phyloP scores from a whole-genome alignment of 2,329 filamentous ascomycete genomes.

The Colletotrichum coccodes region DNA sequence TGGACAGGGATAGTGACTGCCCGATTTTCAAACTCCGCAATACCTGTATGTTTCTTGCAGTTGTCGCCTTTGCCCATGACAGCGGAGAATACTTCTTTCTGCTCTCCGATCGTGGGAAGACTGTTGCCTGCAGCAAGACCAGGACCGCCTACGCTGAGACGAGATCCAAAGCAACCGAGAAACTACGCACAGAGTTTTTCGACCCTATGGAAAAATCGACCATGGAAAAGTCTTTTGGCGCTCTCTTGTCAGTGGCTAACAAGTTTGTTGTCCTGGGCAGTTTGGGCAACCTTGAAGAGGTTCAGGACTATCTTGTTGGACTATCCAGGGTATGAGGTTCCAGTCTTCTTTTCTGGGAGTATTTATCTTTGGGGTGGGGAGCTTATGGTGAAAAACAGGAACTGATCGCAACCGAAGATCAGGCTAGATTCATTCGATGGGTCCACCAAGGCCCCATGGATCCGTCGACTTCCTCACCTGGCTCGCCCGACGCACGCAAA shows the following conservation, averaged over 20 bases:
- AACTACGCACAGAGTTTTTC: neutral
- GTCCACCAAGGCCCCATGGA: neutral
- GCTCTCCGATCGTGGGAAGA: neutral
- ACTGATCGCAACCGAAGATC: neutral
- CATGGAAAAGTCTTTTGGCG: neutral
- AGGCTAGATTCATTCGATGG: neutral
- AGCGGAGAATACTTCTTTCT: neutral
- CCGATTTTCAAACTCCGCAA: neutral
- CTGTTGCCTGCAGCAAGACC: neutral
- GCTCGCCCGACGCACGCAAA: no score
- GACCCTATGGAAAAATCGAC: neutral
- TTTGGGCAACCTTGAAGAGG: conserved; percentile 26
- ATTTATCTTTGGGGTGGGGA: neutral
- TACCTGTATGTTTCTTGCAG: neutral
- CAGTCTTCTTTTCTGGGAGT: neutral
- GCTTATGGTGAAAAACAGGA: neutral
- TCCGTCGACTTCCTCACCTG: no score
- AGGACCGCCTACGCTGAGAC: neutral
- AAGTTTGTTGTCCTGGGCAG: conserved; percentile 30
- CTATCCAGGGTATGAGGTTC: conserved; percentile 27
- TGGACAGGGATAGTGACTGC: neutral
- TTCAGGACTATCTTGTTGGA: conserved; percentile 19
- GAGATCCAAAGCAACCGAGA: neutral
- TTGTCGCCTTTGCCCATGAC: neutral
- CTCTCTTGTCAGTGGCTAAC: conserved; percentile 8